Base-by-base conservation (phyloP, 148 eudicot genomes). In the Selenicereus undatus region DNA sequence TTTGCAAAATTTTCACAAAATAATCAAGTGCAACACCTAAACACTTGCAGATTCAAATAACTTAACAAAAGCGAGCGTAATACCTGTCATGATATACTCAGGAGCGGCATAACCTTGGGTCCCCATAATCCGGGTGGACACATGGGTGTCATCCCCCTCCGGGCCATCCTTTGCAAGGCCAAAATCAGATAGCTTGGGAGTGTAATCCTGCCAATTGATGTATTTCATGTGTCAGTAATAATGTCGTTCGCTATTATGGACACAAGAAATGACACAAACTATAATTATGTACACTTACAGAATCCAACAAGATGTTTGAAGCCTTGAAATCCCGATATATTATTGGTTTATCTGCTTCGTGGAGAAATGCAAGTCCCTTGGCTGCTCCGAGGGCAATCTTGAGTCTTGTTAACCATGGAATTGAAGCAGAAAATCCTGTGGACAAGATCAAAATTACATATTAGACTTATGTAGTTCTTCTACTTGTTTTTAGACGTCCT, bases 311-410 rank as follows among this genome's bases (percentile, higher is more conserved):
- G 30, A 97, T 97, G 86, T 97, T 97, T 24, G 99, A 97, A 77
- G 99, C 92, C 78, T 96, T 96, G 60, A 96, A 96, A 81, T 96
- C 99, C 5, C 99, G 89, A 62, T 85, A 96, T 36, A 96, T 94
- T 43, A 96, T 91, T 1, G 97, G 95, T 22, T 89, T 89, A 29
- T 91, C 90, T 5, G 92, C 90, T 80, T 89, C 99, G 56, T 96
- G 99, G 39, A 96, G 99, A 77, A 94, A 94, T 18, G 94, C 98
- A 13, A 96, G 92, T 18, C 99, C 99, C 82, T 94, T 92, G 29
- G 99, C 99, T 22, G 99, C 99, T 73, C 94, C 99, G 10, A 89
- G 84, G 11, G 98, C 99, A 12, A 96, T 96, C 80, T 96, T 96
- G 76, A 94, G 88, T 68, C 99, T 89, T n/a, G 94, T 86, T 17